A percentile compares a stretch with the other conserved stretches of the same genome.
phyloP scores from a whole-genome alignment of 148 eudicot genomes.

The Polygonum aviculare region DNA sequence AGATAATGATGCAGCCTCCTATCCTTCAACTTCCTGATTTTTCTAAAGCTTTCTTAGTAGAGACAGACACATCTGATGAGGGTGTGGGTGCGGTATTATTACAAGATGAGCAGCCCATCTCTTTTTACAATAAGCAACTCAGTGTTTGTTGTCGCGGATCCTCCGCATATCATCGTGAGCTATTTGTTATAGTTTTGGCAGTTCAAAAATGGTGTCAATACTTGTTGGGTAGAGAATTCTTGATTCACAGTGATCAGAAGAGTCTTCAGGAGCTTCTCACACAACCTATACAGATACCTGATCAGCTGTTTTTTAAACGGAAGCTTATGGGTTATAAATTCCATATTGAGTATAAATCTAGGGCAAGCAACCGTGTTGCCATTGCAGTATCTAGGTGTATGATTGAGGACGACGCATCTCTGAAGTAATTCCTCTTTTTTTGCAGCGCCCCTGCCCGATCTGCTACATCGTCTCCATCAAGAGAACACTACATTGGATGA shows the following conservation, averaged over 20 bases:
- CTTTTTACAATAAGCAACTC: not conserved
- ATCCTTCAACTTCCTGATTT: too few relatives aligned
- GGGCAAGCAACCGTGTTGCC: not conserved
- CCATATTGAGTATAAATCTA: not conserved
- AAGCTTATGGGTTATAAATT: not conserved
- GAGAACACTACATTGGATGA: too few relatives aligned
- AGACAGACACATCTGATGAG: not conserved
- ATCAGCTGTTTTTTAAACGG: not conserved
- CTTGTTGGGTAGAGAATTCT: not conserved
- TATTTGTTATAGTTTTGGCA: not conserved
- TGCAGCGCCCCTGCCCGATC: too few relatives aligned
- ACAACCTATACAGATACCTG: not conserved
- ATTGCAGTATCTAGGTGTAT: not conserved
- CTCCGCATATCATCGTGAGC: too few relatives aligned
- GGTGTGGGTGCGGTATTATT: not conserved
- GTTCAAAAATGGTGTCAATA: not conserved
- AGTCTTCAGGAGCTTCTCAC: not conserved
- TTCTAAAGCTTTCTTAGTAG: not conserved
- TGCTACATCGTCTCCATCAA: too few relatives aligned
- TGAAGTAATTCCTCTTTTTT: too few relatives aligned
- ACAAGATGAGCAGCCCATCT: not conserved
- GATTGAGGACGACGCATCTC: too few relatives aligned
- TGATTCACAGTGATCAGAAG: not conserved
- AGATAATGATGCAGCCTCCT: too few relatives aligned
- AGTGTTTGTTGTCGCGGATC: not conserved